These are phyloP conservation scores for Lactifluus rugatus DNA, from an alignment of 768 basidiomycete genomes.

Conservation along the genomic window DNA sequence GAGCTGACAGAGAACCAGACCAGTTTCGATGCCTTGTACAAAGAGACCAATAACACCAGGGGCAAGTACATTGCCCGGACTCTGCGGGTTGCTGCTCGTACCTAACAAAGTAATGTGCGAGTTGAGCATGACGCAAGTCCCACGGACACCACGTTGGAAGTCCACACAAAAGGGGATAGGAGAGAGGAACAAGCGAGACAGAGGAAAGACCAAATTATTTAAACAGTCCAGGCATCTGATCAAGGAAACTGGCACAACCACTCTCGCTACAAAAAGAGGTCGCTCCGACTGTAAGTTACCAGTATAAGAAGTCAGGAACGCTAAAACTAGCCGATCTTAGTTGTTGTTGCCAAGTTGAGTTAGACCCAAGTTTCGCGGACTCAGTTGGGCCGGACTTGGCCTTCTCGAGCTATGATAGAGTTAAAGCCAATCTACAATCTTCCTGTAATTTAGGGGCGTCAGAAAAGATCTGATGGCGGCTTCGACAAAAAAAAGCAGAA, in stretches of 20 bases:
- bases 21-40: slow-evolving; percentile 3
- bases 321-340: background rate
- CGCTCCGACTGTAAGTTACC: background rate
- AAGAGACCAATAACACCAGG: slow-evolving; percentile 5
- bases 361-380: background rate
- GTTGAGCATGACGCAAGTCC: background rate
- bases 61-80: background rate
- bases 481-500: background rate
- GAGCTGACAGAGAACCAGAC: background rate
- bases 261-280: background rate
- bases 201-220: background rate
- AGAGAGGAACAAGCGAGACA: background rate
- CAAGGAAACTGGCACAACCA: background rate
- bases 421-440: too few species aligned
- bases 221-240: background rate
- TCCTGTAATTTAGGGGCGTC: too few species aligned
- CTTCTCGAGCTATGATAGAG: too few species aligned
- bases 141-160: too few species aligned
- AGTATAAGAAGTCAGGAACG: background rate
- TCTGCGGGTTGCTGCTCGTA: background rate
- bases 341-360: background rate
- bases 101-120: too few species aligned
- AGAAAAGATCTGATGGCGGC: too few species aligned
- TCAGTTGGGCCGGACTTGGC: background rate
- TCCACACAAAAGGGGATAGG: too few species aligned